Base-by-base conservation (phyloP, 2,329 filamentous ascomycete species). In the Xylaria sp. region DNA sequence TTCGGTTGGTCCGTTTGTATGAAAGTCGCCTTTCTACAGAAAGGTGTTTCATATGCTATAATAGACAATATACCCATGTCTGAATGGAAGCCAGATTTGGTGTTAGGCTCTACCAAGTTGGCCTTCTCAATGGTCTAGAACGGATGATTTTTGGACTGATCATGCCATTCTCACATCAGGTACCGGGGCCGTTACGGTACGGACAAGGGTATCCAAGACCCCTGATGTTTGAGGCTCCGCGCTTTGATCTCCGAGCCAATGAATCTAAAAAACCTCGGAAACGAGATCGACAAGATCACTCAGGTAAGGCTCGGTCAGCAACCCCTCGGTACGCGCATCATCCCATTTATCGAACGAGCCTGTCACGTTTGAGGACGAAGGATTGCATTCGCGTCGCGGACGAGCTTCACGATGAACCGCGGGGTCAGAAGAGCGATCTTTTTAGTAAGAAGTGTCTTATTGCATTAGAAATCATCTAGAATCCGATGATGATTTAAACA, bases 81-180 rank as follows among this genome's bases (percentile, higher is more conserved):
- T 39, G n/a, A 48, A 34, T 60, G 31, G 9, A 23, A 48, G n/a
- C 50, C 10, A 31, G 28, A 41, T 56, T 39, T 8, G 20, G 50
- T 2, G 10, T 5, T 55, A 48, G 31, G 28, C 58, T 25, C 23
- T 57, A 34, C 48, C 25, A 23, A 51, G 41, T 44, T 57, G 37
- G 25, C 23, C 39, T 28, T 28, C 34, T 46, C 59, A 8, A 23
- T 56, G n/a, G 28, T 28, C 52, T 10, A 63, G 34, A 48, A 46
- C 41, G 56, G 23, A 63, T 73, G 72, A 71, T 74, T 56, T 64
- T 69, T 69, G 70, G 70, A 67, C 63, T 25, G 55, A 69, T 76
- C 75, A 73, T 75, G 73, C 75, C 72, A 77, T 74, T 56, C 63
- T 76, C 74, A 73, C 72, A 74, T 76, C 72, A 75, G 73, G 73